A percentile compares a stretch with the other conserved stretches of the same genome.
These are phyloP conservation scores for Teunomyces gatunensis DNA, from an alignment of 805 yeast species.

Conservation along the genomic window DNA sequence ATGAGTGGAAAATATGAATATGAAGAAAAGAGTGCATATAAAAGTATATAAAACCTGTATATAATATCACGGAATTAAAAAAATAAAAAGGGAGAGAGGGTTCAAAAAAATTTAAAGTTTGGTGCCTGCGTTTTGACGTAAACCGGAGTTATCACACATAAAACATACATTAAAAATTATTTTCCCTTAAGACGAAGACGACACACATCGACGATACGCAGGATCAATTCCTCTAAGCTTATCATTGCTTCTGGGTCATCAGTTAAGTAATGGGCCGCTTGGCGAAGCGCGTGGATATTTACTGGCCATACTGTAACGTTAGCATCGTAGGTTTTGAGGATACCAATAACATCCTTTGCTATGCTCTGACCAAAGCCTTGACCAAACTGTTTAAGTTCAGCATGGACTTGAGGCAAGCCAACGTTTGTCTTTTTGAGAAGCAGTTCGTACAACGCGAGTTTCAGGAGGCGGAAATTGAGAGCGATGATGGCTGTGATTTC, in stretches of 20 bases:
- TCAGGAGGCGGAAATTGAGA: constrained; percentile 28
- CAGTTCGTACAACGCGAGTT: constrained; percentile 29
- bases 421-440: constrained; percentile 18
- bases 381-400: constrained; percentile 23
- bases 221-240: constrained; percentile 19
- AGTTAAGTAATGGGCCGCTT: constrained; percentile 21
- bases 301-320: constrained; percentile 35
- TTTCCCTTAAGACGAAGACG: constrained; percentile 9
- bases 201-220: constrained; percentile 13
- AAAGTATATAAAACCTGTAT: no score
- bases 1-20: no score
- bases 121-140: background rate
- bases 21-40: no score
- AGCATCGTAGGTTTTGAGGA: constrained; percentile 35
- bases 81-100: no score
- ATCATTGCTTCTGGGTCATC: constrained; percentile 18
- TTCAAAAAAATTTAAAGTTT: no score
- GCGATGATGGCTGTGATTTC: constrained; percentile 33
- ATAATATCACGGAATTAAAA: no score
- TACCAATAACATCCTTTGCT: constrained; percentile 38
- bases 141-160: background rate
- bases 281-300: constrained; percentile 31
- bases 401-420: constrained; percentile 13
- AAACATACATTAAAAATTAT: background rate
- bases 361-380: constrained; percentile 22